These are phyloP conservation scores for Acer yangbiense DNA, from an alignment of 345 rosid species.

Conservation along the genomic window DNA sequence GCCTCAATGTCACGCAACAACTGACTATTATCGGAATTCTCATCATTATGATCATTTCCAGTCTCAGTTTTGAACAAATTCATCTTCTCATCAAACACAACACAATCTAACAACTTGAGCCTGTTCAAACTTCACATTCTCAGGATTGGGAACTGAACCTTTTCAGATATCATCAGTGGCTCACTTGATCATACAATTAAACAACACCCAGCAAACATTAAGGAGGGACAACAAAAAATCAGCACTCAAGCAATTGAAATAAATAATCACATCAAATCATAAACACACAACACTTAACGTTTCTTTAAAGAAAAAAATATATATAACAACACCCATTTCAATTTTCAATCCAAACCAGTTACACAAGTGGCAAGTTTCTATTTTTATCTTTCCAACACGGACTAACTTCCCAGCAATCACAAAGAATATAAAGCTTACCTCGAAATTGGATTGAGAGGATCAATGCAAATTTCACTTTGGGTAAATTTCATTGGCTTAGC, in stretches of 20 bases:
- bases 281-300: slow-evolving; percentile 7
- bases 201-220: background rate
- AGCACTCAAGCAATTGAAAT: slow-evolving; percentile 9
- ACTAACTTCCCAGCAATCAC: background rate
- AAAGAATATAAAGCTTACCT: slow-evolving; percentile 12
- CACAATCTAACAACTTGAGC: slow-evolving; percentile 26
- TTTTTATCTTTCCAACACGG: background rate
- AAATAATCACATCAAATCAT: slow-evolving; percentile 1
- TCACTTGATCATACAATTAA: slow-evolving; percentile 11
- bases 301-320: no score
- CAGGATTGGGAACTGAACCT: slow-evolving; percentile 5
- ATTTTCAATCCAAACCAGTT: background rate
- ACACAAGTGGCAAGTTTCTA: background rate
- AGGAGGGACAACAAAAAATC: background rate
- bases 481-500: background rate
- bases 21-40: slow-evolving; percentile 45
- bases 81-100: slow-evolving; percentile 32
- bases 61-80: slow-evolving; percentile 41
- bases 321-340: background rate
- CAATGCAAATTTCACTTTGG: background rate
- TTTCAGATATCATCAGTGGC: slow-evolving; percentile 3
- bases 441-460: background rate
- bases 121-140: background rate
- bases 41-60: slow-evolving; percentile 25
- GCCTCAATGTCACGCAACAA: slow-evolving; percentile 81